Evolutionary conservation across 1,139 yeast species (phyloP).

Genomic region (Pichia sp.): DNA sequence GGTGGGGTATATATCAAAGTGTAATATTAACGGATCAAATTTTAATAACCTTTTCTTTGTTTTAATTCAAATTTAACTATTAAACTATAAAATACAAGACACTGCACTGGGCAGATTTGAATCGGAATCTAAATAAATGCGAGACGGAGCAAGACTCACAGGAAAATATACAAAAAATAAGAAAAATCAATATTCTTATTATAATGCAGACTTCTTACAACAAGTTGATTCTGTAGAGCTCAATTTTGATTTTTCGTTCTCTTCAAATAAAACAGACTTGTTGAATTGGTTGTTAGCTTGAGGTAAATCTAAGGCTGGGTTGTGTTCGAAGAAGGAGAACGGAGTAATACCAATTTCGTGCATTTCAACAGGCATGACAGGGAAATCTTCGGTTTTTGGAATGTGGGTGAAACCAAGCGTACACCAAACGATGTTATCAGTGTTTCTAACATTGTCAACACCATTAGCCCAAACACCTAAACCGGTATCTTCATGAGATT

Average conservation of each 20-base stretch:
- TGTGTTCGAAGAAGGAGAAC: conserved; percentile 67
- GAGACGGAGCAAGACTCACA: too few relatives aligned
- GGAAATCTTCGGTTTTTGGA: conserved; percentile 88
- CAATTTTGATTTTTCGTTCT: conserved; percentile 12
- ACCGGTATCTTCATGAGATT: conserved; percentile 57
- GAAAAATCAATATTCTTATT: neutral
- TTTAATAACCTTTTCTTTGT: too few relatives aligned
- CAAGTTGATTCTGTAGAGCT: conserved; percentile 25
- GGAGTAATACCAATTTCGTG: conserved; percentile 64
- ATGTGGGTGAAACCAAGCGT: conserved; percentile 82
- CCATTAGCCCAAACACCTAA: conserved; percentile 55
- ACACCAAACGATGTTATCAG: conserved; percentile 80
- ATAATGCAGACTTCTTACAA: conserved; percentile 30
- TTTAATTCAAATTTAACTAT: too few relatives aligned
- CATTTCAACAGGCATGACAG: conserved; percentile 86
- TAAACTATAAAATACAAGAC: too few relatives aligned
- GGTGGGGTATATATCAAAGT: too few relatives aligned
- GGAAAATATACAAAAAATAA: too few relatives aligned
- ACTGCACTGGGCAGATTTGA: too few relatives aligned
- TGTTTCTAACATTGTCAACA: conserved; percentile 65
- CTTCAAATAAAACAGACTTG: conserved; percentile 44
- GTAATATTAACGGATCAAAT: too few relatives aligned
- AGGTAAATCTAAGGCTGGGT: conserved; percentile 81
- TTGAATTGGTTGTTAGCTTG: conserved; percentile 64
- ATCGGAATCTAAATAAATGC: too few relatives aligned